Evolutionary conservation across 148 eudicot genomes (phyloP).

Genomic region (Talinum fruticosum): DNA sequence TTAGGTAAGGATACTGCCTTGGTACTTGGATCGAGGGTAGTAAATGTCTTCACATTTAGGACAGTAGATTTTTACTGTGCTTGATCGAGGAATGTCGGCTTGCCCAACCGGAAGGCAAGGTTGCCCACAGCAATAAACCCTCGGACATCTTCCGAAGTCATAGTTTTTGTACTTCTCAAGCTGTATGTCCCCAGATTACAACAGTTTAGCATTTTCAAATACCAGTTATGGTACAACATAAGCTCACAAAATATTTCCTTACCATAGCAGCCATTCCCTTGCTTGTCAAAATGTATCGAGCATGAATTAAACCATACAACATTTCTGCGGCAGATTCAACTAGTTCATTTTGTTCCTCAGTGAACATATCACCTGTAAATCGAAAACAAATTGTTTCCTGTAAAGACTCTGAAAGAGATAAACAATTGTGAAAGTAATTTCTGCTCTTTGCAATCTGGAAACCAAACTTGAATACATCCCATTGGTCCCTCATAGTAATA

Average conservation of each 20-base stretch:
- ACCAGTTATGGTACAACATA: not conserved
- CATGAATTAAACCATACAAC: constrained; percentile 77
- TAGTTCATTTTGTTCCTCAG: constrained; percentile 79
- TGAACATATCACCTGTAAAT: constrained; percentile 61
- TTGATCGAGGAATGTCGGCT: constrained; percentile 67
- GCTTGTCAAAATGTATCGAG: constrained; percentile 69
- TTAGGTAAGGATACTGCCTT: constrained; percentile 71
- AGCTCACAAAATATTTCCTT: constrained; percentile 18
- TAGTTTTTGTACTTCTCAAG: constrained; percentile 66
- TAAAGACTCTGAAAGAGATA: not conserved
- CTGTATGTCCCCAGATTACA: constrained; percentile 31
- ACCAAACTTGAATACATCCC: too few species aligned
- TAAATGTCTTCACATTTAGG: constrained; percentile 75
- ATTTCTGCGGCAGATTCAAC: constrained; percentile 88
- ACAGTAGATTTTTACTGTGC: constrained; percentile 72
- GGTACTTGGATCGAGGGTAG: constrained; percentile 69
- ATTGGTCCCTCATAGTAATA: too few species aligned
- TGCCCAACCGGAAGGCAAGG: constrained; percentile 81
- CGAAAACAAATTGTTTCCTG: constrained; percentile 10
- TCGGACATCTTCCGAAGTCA: constrained; percentile 74
- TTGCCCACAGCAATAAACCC: constrained; percentile 73
- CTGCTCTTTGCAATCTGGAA: too few species aligned
- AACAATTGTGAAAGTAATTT: not conserved
- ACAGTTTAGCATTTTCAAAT: constrained; percentile 5
- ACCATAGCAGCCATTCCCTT: constrained; percentile 84